Percentiles rank a stretch among this genome's conserved stretches.
phyloP scores from a whole-genome alignment of 208 protist species.

The Acanthamoeba polyphaga region DNA sequence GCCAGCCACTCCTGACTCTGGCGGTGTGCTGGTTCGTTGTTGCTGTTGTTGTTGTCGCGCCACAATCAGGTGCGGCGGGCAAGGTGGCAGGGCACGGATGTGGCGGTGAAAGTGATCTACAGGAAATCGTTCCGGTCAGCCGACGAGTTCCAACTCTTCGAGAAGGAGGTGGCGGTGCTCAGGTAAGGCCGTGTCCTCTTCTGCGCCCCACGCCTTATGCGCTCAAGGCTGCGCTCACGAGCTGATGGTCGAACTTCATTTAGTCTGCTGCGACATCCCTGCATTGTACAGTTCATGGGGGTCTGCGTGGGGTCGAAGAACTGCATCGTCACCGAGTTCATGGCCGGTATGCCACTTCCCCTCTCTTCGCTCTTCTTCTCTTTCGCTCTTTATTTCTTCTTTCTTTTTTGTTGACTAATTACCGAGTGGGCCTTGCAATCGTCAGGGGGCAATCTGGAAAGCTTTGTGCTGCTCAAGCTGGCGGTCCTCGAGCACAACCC shows the following conservation, averaged over 20 bases:
- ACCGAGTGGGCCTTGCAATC: background rate
- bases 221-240: background rate
- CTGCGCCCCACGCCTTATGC: background rate
- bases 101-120: slow-evolving; percentile 36
- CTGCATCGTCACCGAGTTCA: slow-evolving; percentile 43
- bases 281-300: slow-evolving; percentile 58
- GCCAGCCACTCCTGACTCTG: background rate
- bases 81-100: slow-evolving; percentile 7
- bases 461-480: background rate
- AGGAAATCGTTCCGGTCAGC: background rate
- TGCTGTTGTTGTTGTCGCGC: no score
- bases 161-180: slow-evolving; percentile 28
- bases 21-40: background rate
- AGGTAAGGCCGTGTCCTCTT: background rate
- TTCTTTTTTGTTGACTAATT: no score
- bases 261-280: slow-evolving; percentile 47
- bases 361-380: background rate
- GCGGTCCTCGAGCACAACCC: slow-evolving; percentile 10
- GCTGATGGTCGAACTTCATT: background rate
- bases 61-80: slow-evolving; percentile 8
- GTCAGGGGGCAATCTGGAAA: slow-evolving; percentile 1
- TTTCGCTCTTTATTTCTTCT: background rate
- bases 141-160: slow-evolving; percentile 7
- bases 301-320: background rate
- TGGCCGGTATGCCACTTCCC: background rate